These are phyloP conservation scores for Tolypocladium cylindrosporum DNA, from an alignment of 2,329 filamentous ascomycete species.

Conservation along the genomic window DNA sequence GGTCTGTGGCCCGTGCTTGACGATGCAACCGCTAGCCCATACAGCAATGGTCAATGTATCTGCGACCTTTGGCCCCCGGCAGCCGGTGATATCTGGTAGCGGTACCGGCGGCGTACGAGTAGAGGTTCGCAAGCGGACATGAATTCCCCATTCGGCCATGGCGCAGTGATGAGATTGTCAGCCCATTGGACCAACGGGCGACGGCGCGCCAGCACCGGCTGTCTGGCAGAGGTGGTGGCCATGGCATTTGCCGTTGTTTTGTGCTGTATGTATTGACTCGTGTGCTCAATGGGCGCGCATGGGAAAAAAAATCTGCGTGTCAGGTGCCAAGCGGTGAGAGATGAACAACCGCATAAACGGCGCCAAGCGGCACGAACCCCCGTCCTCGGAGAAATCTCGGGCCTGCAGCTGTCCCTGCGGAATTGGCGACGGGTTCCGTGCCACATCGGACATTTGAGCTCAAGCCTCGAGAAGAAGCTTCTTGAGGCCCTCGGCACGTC, in stretches of 20 bases:
- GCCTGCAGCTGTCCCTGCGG: background rate
- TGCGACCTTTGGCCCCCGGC: background rate
- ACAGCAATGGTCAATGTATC: background rate
- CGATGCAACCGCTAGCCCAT: background rate
- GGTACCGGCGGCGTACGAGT: background rate
- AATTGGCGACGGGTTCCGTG: background rate
- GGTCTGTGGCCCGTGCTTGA: background rate
- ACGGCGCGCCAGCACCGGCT: background rate
- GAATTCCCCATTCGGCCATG: constrained; percentile 10
- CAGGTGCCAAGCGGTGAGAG: constrained; percentile 1
- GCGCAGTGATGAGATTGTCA: constrained; percentile 2
- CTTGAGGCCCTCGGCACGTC: background rate
- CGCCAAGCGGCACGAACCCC: background rate
- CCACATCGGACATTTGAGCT: background rate
- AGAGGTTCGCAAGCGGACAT: constrained; percentile 8
- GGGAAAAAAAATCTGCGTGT: background rate
- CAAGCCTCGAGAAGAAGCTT: background rate
- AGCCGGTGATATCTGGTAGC: constrained; percentile 1
- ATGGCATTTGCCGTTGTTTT: background rate
- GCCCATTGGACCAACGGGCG: background rate
- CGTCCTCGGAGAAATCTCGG: constrained; percentile 1
- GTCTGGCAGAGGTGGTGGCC: background rate
- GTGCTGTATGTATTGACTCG: background rate
- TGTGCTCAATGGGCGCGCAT: background rate
- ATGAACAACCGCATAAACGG: background rate